These are phyloP conservation scores for Ceriops zippeliana DNA, from an alignment of 345 rosid species.

Conservation along the genomic window DNA sequence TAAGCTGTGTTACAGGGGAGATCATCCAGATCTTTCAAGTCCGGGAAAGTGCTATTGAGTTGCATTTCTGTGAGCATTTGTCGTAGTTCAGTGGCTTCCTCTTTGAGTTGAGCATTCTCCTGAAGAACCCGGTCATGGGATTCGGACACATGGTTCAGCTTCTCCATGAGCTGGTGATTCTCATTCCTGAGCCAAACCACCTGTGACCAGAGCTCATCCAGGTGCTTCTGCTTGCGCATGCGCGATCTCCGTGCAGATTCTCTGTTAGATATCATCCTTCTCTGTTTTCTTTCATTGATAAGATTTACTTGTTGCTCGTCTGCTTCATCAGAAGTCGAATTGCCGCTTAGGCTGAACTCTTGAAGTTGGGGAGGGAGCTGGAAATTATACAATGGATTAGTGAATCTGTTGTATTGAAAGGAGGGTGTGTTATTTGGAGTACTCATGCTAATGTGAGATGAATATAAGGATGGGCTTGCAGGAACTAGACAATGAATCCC, in stretches of 20 bases:
- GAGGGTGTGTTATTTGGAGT: constrained; percentile 22
- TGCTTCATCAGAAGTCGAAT: constrained; percentile 82
- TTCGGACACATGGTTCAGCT: constrained; percentile 65
- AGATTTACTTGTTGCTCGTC: constrained; percentile 56
- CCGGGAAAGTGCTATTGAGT: constrained; percentile 46
- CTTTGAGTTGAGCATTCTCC: constrained; percentile 76
- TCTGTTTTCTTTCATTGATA: constrained; percentile 78
- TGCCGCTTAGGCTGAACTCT: constrained; percentile 48
- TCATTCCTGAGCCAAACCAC: constrained; percentile 82
- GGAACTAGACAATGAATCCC: constrained; percentile 42
- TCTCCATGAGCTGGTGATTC: constrained; percentile 71
- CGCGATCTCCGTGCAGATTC: constrained; percentile 93
- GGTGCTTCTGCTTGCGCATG: constrained; percentile 93
- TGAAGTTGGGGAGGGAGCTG: constrained; percentile 31
- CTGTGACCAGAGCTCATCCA: constrained; percentile 91
- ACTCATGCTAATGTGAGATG: constrained; percentile 11
- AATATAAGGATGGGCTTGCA: constrained; percentile 39
- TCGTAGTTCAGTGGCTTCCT: constrained; percentile 57
- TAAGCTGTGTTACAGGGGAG: constrained; percentile 29
- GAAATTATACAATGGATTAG: constrained; percentile 32
- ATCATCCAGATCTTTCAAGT: constrained; percentile 48
- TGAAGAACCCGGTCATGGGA: constrained; percentile 47
- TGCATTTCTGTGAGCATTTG: constrained; percentile 61
- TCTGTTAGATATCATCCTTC: constrained; percentile 93
- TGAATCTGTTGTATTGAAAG: constrained; percentile 31